Evolutionary conservation across 768 basidiomycete species (phyloP), one percentile per base, ranked within the genome.

Genomic region (Antrodiella citrinella): DNA sequence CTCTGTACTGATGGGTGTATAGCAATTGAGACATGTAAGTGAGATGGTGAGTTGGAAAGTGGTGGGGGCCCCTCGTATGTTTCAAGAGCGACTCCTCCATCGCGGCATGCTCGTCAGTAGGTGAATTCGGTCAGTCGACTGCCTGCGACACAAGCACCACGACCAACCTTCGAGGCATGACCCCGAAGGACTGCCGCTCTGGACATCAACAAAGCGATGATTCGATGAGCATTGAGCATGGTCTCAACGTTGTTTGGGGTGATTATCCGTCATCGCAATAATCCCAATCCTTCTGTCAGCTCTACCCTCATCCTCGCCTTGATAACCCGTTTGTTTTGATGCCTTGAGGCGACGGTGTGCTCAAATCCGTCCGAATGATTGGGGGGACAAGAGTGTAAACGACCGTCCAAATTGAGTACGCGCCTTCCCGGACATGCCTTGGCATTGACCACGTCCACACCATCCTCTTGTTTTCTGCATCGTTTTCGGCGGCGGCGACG

Each of bases 261-360:
- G 19, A 11, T 39, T n/a, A 35, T 26, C 20, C 45, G 22, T 40
- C 25, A 22, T 7, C 51, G 23, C 25, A 41, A n/a, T 25, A 15
- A 38, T 51, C 35, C 39, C 38, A 48, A 42, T 35, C 35, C 35
- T 40, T 25, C 20, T 18, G 18, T 25, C 24, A 30, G 26, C 25
- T 21, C 26, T 22, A 4, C 23, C 49, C 40, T 44, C 45, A 30
- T 48, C 51, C 54, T 39, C 47, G 50, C 48, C 40, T 39, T 48
- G 45, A 22, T 22, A 20, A 45, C 38, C 10, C 12, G 15, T 26
- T 23, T 49, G 49, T 23, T 54, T 47, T 62, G 59, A 60, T 61
- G 62, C 52, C 62, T 51, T 50, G 53, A 58, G 60, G 54, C 49
- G 52, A 18, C 45, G 52, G 55, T 59, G 58, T 53, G 53, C 21